Percentiles rank a stretch among this genome's conserved stretches.
Evolutionary conservation across 345 rosid species (phyloP).

Genomic region (Gossypium herbaceum): DNA sequence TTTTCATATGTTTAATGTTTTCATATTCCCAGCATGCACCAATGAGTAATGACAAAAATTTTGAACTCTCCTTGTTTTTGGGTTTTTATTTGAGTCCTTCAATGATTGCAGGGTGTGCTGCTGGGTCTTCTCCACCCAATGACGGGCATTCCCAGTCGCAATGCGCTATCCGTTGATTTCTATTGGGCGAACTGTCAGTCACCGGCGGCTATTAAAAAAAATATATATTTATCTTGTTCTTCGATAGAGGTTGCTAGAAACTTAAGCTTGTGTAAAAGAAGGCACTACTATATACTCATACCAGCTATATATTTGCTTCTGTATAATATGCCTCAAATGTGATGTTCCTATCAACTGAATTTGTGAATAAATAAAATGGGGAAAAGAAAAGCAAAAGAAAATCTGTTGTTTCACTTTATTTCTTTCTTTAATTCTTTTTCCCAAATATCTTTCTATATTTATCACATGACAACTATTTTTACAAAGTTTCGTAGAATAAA

Average conservation of each 20-base stretch:
- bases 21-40: background rate
- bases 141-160: background rate
- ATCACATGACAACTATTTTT: background rate
- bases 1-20: too few species aligned
- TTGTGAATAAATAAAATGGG: constrained; percentile 1
- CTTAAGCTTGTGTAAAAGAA: background rate
- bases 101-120: background rate
- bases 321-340: background rate
- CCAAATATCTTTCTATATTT: background rate
- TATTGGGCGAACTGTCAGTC: background rate
- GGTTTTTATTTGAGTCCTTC: background rate
- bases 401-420: background rate
- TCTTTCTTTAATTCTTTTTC: background rate
- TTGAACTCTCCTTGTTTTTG: background rate
- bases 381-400: background rate
- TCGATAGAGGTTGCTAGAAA: background rate
- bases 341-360: background rate
- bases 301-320: background rate
- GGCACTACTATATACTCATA: background rate
- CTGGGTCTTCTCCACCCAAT: background rate
- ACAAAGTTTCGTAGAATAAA: background rate
- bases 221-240: background rate
- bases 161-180: background rate
- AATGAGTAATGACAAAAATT: background rate
- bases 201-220: background rate